These are phyloP conservation scores for Dryadomyces quercus-mongolicae DNA, from an alignment of 2,329 filamentous ascomycete species.

Conservation along the genomic window DNA sequence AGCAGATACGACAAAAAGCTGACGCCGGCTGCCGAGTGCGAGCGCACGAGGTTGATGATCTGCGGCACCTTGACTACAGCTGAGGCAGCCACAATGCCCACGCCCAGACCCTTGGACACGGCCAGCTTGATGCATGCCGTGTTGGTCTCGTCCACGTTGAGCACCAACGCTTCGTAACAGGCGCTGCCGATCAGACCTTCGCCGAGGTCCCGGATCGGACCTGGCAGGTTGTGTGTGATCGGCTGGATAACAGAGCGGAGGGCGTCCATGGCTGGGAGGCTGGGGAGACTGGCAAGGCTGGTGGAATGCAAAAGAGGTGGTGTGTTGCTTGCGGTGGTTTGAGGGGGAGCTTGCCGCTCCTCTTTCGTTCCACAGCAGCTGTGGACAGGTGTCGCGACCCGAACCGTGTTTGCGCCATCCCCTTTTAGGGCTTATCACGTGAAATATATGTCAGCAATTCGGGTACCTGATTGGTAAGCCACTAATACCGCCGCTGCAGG, in stretches of 20 bases:
- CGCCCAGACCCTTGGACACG: conserved; percentile 82
- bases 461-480: too few species aligned
- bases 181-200: conserved; percentile 66
- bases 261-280: conserved; percentile 42
- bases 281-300: neutral
- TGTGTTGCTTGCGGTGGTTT: too few species aligned
- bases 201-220: conserved; percentile 61
- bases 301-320: neutral
- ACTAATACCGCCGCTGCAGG: too few species aligned
- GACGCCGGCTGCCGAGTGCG: conserved; percentile 70
- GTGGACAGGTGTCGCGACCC: conserved; percentile 1
- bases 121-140: conserved; percentile 76
- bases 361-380: neutral
- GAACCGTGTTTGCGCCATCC: neutral
- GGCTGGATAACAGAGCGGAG: conserved; percentile 51
- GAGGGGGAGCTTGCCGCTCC: too few species aligned
- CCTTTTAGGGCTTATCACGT: neutral
- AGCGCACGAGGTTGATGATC: conserved; percentile 80
- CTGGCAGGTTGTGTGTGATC: conserved; percentile 61
- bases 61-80: conserved; percentile 94
- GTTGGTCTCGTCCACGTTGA: conserved; percentile 70
- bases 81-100: conserved; percentile 84
- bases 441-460: neutral
- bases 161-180: conserved; percentile 79
- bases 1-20: conserved; percentile 86